Percentiles rank a stretch among this genome's conserved stretches.
phyloP scores from a whole-genome alignment of 257 asterid genomes.

The Solanum ahanhuiri region DNA sequence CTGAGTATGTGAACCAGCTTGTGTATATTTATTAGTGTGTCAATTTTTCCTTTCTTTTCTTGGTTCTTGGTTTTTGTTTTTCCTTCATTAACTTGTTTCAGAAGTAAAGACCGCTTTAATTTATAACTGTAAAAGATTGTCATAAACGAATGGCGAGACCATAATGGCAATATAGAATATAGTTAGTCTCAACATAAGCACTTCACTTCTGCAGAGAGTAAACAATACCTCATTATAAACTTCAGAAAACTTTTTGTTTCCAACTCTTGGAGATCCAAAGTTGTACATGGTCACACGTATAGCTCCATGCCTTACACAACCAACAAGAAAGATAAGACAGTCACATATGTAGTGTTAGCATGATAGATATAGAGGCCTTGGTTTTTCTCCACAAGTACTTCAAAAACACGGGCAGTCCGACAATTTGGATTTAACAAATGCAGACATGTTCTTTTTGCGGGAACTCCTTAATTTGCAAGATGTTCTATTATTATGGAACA shows the following conservation, averaged over 20 bases:
- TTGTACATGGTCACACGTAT: slow-evolving; percentile 83
- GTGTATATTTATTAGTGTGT: not conserved
- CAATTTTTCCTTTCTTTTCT: not conserved
- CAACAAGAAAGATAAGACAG: not conserved
- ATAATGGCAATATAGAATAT: not conserved
- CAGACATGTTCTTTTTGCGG: not conserved
- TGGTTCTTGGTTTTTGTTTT: not conserved
- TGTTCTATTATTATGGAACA: not conserved
- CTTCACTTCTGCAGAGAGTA: not conserved
- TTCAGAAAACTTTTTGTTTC: slow-evolving; percentile 89
- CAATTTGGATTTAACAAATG: not conserved
- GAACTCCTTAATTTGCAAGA: not conserved
- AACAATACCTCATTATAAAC: slow-evolving; percentile 66
- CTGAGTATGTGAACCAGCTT: not conserved
- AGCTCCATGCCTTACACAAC: slow-evolving; percentile 54
- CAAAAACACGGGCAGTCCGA: not conserved
- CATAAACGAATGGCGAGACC: not conserved
- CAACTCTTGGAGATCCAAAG: slow-evolving; percentile 98
- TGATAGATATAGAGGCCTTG: not conserved
- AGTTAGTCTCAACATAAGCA: not conserved
- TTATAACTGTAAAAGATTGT: not conserved
- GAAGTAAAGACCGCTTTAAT: not conserved
- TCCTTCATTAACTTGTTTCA: not conserved
- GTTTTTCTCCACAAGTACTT: not conserved
- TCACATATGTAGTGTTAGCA: not conserved